Evolutionary conservation across 768 basidiomycete species (phyloP).

Genomic region (Suillus ampliporus): DNA sequence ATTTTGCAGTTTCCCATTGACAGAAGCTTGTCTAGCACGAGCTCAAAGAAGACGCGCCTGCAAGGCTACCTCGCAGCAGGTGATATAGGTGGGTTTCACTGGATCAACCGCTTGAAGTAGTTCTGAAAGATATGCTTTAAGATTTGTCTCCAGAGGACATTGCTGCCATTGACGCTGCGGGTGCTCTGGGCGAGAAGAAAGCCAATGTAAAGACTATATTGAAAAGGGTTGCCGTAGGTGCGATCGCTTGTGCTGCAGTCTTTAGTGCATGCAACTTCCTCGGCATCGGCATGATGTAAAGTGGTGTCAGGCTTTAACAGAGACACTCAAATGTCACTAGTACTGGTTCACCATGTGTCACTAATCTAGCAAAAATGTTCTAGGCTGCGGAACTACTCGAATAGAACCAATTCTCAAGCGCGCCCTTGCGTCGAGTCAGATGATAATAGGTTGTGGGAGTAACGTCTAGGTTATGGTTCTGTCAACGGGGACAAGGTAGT

Average conservation of each 20-base stretch:
- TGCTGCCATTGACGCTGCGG: conserved; percentile 57
- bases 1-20: conserved; percentile 1
- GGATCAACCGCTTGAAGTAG: not conserved
- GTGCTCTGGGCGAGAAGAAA: conserved; percentile 33
- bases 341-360: not conserved
- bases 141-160: conserved; percentile 54
- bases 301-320: not conserved
- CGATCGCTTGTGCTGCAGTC: conserved; percentile 1
- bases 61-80: conserved; percentile 72
- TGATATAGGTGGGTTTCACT: conserved; percentile 55
- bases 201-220: not conserved
- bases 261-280: conserved; percentile 10
- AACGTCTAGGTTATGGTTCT: not conserved
- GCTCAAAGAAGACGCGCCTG: conserved; percentile 68
- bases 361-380: not conserved
- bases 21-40: conserved; percentile 47
- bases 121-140: conserved; percentile 7
- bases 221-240: conserved; percentile 8
- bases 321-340: not conserved
- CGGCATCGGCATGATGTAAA: not conserved
- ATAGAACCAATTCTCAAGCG: not conserved
- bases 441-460: not conserved
- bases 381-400: not conserved
- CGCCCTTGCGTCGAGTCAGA: not conserved
- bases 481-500: not conserved